phyloP scores from a whole-genome alignment of 106 monocot species.

The Xerophyta viscosa region DNA sequence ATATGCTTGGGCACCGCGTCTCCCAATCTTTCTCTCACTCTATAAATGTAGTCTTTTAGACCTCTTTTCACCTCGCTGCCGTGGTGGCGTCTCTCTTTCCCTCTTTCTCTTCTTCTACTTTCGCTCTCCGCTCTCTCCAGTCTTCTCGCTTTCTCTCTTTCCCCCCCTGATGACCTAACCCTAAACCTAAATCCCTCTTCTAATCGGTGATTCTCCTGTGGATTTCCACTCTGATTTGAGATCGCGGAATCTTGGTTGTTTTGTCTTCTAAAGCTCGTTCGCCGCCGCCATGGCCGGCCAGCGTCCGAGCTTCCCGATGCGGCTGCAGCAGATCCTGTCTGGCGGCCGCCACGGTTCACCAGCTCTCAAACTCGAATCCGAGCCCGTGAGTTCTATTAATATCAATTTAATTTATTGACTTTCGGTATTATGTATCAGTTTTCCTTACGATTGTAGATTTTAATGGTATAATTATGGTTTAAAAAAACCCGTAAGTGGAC shows the following conservation, averaged over 20 bases:
- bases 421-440: too few species aligned
- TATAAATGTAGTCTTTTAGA: not conserved
- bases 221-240: too few species aligned
- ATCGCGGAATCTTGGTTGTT: too few species aligned
- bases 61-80: not conserved
- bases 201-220: too few species aligned
- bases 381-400: constrained; percentile 64
- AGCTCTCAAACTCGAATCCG: constrained; percentile 71
- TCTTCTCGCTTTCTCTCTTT: not conserved
- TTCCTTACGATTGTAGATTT: too few species aligned
- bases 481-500: too few species aligned
- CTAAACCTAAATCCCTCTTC: not conserved
- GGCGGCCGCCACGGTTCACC: constrained; percentile 51
- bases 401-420: too few species aligned
- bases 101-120: not conserved
- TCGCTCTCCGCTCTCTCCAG: not conserved
- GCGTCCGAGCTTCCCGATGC: constrained; percentile 54
- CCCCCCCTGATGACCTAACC: not conserved
- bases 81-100: not conserved
- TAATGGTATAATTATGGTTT: too few species aligned
- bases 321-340: constrained; percentile 81
- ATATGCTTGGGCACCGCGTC: too few species aligned
- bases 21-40: too few species aligned
- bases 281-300: constrained; percentile 21
- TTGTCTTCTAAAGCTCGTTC: too few species aligned